Percentiles rank a stretch among this genome's conserved stretches.
phyloP scores from a whole-genome alignment of 768 basidiomycete species.

The Antrodiella citrinella region DNA sequence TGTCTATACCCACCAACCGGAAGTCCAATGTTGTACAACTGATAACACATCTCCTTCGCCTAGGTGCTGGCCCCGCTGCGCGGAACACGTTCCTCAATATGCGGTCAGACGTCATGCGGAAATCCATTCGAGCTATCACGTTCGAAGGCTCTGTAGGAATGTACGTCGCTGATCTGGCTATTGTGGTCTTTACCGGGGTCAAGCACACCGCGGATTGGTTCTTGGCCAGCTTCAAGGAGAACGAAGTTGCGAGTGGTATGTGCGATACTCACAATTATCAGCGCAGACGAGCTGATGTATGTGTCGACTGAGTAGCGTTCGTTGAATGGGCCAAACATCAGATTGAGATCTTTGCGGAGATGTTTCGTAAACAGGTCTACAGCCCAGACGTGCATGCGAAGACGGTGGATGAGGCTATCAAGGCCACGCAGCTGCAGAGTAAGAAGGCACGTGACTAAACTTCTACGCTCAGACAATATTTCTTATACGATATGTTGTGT shows the following conservation, averaged over 20 bases:
- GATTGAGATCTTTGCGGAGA: slow-evolving; percentile 73
- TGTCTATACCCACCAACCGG: slow-evolving; percentile 69
- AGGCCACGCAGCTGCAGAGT: slow-evolving; percentile 73
- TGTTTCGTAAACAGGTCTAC: slow-evolving; percentile 89
- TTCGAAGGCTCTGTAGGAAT: slow-evolving; percentile 84
- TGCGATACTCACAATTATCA: slow-evolving; percentile 12
- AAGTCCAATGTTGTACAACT: slow-evolving; percentile 69
- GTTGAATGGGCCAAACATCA: slow-evolving; percentile 91
- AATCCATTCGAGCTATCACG: slow-evolving; percentile 76
- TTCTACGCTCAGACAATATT: neutral
- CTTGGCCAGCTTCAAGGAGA: slow-evolving; percentile 90
- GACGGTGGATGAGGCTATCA: slow-evolving; percentile 70
- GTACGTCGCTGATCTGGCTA: slow-evolving; percentile 81
- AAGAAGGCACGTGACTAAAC: slow-evolving; percentile 53
- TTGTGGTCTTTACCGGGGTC: slow-evolving; percentile 89
- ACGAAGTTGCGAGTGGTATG: slow-evolving; percentile 87
- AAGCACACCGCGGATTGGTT: slow-evolving; percentile 99
- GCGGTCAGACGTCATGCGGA: slow-evolving; percentile 64
- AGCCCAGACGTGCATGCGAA: slow-evolving; percentile 65
- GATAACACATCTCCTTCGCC: slow-evolving; percentile 62
- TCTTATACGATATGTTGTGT: neutral
- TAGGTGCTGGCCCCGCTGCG: slow-evolving; percentile 73
- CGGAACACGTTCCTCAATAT: slow-evolving; percentile 77
- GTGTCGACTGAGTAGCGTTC: slow-evolving; percentile 57
- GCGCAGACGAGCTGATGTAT: no score